Evolutionary conservation across 176 grass and related monocot species (phyloP).

Genomic region (Pontederia crassipes): DNA sequence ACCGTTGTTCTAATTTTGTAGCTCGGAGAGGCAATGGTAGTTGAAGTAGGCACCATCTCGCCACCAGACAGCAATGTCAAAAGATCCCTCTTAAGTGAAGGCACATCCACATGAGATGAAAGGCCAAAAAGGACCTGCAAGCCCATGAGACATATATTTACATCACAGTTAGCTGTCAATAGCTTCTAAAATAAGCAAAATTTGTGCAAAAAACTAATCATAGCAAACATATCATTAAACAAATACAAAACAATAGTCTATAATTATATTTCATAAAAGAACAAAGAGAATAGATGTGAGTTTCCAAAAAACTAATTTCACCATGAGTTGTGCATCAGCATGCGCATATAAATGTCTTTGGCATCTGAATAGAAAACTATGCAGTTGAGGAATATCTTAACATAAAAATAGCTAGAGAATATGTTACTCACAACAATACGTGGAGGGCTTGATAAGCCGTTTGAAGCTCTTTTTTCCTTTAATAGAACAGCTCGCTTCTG

Average conservation of each 20-base stretch:
- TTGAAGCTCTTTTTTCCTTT: slow-evolving; percentile 66
- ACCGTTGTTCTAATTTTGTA: slow-evolving; percentile 84
- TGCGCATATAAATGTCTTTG: not conserved
- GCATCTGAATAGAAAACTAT: not conserved
- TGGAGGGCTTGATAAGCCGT: slow-evolving; percentile 41
- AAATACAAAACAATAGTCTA: no score
- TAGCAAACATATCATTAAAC: no score
- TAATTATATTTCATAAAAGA: no score
- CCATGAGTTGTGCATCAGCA: no score
- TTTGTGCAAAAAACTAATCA: no score
- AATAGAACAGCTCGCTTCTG: slow-evolving; percentile 74
- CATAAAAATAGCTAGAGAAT: slow-evolving; percentile 7
- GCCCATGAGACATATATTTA: not conserved
- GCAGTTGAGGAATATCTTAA: not conserved
- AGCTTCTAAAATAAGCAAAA: not conserved
- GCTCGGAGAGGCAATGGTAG: slow-evolving; percentile 49
- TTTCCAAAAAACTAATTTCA: no score
- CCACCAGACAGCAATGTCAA: slow-evolving; percentile 35
- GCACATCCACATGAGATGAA: slow-evolving; percentile 47
- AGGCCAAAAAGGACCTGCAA: slow-evolving; percentile 79
- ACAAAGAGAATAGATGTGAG: no score
- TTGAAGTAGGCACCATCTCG: slow-evolving; percentile 34
- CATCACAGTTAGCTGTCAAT: not conserved
- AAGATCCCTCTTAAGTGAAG: slow-evolving; percentile 52
- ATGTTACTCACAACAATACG: slow-evolving; percentile 57